Evolutionary conservation across 345 rosid species (phyloP), one percentile per base, ranked within the genome.

Genomic region (Anacardium occidentale): DNA sequence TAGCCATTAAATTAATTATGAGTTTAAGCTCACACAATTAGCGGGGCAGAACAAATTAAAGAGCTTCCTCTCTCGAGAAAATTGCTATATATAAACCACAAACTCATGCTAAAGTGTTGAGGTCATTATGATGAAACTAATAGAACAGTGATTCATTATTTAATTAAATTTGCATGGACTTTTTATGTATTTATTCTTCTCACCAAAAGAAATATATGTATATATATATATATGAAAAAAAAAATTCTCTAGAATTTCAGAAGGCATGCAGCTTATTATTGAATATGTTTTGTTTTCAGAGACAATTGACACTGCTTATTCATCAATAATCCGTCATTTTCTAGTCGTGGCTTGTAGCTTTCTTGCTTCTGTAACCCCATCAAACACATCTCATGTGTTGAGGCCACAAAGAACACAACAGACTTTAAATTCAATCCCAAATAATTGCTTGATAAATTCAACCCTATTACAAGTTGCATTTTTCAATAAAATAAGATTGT

Each of bases 271-370:
- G 72, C 62, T 68, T 25, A 40, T 11, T 55, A 37, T 68, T 40
- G 6, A 55, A 56, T 69, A 14, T 44, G 42, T 32, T 34, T 5
- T 60, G 40, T 69, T 57, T 13, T 53, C 63, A 56, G 56, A 37
- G 42, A 37, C 53, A 69, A 37, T 56, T 69, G 40, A 61, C 53
- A 61, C 53, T 24, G 62, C 54, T 69, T 69, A 55, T 58, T 53
- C 42, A 37, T 68, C 62, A 37, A 54, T 22, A 20, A 13, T 37
- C 42, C 52, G 11, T 67, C 25, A 34, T 0, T 22, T 37, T 22
- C 17, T 4, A 37, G 13, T 20, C 26, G 0, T 22, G 5, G 53
- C 61, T 26, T 4, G 63, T 59, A 12, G 26, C 17, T 14, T 25
- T 26, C 32, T 29, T 2, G 34, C 40, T 59, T 22, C 63, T 59